Evolutionary conservation across 164 flowering plant species (phyloP).

Genomic region (Taxillus chinensis): DNA sequence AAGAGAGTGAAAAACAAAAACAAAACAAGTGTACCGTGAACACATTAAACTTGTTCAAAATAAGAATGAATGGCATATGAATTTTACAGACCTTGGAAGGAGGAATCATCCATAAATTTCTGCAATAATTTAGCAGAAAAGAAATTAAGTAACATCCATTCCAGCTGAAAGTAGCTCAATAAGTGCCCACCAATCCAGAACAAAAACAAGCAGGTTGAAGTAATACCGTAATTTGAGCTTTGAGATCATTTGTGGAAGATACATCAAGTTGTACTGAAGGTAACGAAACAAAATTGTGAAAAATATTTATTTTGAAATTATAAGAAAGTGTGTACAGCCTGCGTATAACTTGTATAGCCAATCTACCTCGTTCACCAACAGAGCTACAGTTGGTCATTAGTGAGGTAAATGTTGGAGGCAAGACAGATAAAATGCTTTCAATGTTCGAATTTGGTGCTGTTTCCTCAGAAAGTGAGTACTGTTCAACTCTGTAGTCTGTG

Average conservation of each 20-base stretch:
- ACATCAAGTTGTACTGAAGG: constrained; percentile 18
- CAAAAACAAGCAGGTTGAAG: constrained; percentile 1
- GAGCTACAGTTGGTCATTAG: constrained; percentile 34
- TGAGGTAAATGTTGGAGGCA: constrained; percentile 72
- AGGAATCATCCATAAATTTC: constrained; percentile 59
- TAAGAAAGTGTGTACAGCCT: not conserved
- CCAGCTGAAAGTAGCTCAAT: not conserved
- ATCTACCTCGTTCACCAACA: constrained; percentile 27
- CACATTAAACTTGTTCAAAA: not conserved
- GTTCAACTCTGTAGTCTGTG: constrained; percentile 13
- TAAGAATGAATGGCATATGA: not conserved
- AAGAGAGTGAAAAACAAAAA: not conserved
- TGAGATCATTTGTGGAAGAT: constrained; percentile 30
- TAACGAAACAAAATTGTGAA: constrained; percentile 3
- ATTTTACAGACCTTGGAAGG: constrained; percentile 42
- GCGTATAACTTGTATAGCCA: not conserved
- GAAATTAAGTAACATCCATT: not conserved
- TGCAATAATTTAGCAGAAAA: constrained; percentile 23
- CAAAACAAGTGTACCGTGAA: not conserved
- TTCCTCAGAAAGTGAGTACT: constrained; percentile 17
- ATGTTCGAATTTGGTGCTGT: constrained; percentile 5
- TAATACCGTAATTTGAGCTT: constrained; percentile 47
- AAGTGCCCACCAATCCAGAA: not conserved
- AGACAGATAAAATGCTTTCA: constrained; percentile 14
- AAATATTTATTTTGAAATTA: constrained; percentile 1